Evolutionary conservation across 176 grass and related monocot species (phyloP).

Genomic region (Rhynchospora tenuis): DNA sequence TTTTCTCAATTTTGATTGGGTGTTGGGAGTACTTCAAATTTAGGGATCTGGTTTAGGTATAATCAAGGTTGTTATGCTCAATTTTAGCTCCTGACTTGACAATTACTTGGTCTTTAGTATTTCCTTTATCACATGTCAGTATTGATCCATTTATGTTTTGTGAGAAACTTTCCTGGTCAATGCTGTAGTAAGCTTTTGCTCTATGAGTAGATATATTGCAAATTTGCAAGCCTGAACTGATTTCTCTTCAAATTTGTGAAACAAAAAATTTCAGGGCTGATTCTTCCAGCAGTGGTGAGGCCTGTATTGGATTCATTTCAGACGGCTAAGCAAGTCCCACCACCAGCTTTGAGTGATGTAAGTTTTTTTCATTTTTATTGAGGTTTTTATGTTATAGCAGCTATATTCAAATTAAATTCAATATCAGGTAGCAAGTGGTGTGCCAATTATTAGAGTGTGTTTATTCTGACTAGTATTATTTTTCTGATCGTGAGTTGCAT

Average conservation of each 20-base stretch:
- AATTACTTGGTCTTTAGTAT: neutral
- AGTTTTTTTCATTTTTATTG: conserved; percentile 3
- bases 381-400: neutral
- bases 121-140: neutral
- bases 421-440: neutral
- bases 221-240: conserved; percentile 1
- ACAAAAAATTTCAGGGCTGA: conserved; percentile 46
- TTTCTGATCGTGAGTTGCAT: neutral
- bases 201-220: neutral
- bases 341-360: conserved; percentile 73
- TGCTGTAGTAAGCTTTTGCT: neutral
- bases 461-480: neutral
- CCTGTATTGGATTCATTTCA: conserved; percentile 89
- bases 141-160: neutral
- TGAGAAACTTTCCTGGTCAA: neutral
- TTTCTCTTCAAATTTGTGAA: conserved; percentile 27
- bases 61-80: neutral
- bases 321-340: conserved; percentile 56
- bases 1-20: neutral
- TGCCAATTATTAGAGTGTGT: neutral
- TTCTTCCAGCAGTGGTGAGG: conserved; percentile 90
- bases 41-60: neutral
- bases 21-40: neutral
- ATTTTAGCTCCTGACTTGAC: neutral
- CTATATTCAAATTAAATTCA: neutral